Evolutionary conservation across 441 rosid species (phyloP).

Genomic region (Brassica hybrid): DNA sequence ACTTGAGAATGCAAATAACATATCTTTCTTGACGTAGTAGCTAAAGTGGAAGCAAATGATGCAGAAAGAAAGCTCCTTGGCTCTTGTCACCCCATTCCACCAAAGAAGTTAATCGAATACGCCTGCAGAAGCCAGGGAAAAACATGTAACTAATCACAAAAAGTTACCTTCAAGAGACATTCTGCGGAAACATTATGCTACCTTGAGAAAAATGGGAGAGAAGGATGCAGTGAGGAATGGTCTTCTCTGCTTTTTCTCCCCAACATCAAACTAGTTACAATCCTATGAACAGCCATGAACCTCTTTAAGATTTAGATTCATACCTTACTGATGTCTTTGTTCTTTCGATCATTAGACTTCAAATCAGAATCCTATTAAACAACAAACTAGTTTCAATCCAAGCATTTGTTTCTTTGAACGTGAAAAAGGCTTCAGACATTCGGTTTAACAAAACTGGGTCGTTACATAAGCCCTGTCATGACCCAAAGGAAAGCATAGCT

Average conservation of each 20-base stretch:
- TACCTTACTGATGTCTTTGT: slow-evolving; percentile 64
- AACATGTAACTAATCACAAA: no score
- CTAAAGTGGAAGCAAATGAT: no score
- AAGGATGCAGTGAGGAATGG: slow-evolving; percentile 70
- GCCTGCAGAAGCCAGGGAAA: no score
- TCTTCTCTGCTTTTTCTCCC: slow-evolving; percentile 62
- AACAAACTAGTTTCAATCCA: slow-evolving; percentile 28
- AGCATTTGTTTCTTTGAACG: slow-evolving; percentile 16
- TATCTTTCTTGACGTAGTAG: no score
- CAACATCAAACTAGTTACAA: slow-evolving; percentile 40
- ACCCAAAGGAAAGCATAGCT: slow-evolving; percentile 15
- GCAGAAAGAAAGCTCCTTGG: no score
- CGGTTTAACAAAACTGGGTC: slow-evolving; percentile 34
- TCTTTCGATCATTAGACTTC: slow-evolving; percentile 50
- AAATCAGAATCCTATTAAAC: slow-evolving; percentile 70
- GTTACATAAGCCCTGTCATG: slow-evolving; percentile 34
- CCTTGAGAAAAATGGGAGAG: slow-evolving; percentile 88
- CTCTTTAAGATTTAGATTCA: not conserved
- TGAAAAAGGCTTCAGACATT: no score
- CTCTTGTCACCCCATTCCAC: no score
- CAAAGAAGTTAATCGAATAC: no score
- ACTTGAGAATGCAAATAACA: no score
- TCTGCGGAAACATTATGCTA: slow-evolving; percentile 32
- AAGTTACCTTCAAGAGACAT: no score
- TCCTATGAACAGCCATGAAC: not conserved